These are phyloP conservation scores for Trichoderma virens DNA, from an alignment of 495 filamentous ascomycete genomes.

Conservation along the genomic window DNA sequence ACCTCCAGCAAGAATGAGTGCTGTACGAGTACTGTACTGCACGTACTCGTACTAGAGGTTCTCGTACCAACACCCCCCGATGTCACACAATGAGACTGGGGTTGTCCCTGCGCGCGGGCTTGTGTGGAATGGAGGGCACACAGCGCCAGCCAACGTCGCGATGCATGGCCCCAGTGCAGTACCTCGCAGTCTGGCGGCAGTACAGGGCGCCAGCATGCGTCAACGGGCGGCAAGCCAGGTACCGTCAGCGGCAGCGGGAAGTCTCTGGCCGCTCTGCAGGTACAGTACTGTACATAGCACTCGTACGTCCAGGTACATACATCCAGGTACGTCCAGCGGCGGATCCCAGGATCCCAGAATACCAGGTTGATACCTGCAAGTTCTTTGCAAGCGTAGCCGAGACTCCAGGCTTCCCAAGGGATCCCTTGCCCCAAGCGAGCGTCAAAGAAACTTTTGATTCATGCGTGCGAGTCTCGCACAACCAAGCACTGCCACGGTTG, in stretches of 20 bases:
- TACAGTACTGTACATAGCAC: neutral
- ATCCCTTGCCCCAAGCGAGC: neutral
- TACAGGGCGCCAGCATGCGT: neutral
- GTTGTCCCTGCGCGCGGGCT: too few relatives aligned
- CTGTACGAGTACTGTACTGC: neutral
- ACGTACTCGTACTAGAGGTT: too few relatives aligned
- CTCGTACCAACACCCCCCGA: too few relatives aligned
- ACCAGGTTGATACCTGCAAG: too few relatives aligned
- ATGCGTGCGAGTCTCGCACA: neutral
- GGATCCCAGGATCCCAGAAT: too few relatives aligned
- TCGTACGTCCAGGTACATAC: too few relatives aligned
- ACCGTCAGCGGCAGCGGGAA: neutral
- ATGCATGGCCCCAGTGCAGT: neutral
- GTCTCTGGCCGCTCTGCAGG: neutral
- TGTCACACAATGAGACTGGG: neutral
- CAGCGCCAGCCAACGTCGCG: neutral
- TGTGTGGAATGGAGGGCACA: neutral
- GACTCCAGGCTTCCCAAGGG: neutral
- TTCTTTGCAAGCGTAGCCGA: too few relatives aligned
- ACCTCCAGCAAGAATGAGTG: neutral
- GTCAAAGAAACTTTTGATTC: slow-evolving; percentile 3
- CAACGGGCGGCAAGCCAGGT: neutral
- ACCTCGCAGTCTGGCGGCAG: neutral
- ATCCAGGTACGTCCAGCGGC: too few relatives aligned
- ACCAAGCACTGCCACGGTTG: slow-evolving; percentile 1